Evolutionary conservation across 805 yeast genomes (phyloP).

Genomic region (Metschnikowia sp.): DNA sequence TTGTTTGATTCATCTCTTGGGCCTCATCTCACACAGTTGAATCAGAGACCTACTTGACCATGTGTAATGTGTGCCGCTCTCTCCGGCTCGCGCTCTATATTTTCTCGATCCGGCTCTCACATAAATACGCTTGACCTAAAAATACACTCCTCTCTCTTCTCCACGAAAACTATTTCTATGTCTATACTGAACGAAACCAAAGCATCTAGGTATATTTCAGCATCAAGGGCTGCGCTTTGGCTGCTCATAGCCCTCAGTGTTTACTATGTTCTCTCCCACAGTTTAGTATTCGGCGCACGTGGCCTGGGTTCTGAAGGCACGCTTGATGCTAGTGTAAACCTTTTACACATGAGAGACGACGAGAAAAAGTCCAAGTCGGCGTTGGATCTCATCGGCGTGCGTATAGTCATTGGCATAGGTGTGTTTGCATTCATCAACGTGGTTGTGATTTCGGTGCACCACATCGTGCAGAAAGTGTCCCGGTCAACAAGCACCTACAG

Average conservation of each 20-base stretch:
- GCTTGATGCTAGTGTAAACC: neutral
- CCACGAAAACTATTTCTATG: neutral
- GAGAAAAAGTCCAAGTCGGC: slow-evolving; percentile 4
- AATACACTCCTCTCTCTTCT: slow-evolving; percentile 2
- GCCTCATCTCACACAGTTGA: too few species aligned
- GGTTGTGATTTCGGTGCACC: slow-evolving; percentile 37
- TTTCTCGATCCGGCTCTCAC: slow-evolving; percentile 4
- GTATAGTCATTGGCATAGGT: slow-evolving; percentile 32
- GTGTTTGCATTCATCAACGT: slow-evolving; percentile 35
- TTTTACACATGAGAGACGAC: slow-evolving; percentile 3
- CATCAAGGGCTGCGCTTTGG: too few species aligned
- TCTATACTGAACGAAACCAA: too few species aligned
- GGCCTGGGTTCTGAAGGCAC: neutral
- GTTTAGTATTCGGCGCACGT: neutral
- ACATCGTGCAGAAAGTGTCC: slow-evolving; percentile 29
- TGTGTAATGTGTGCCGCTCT: neutral
- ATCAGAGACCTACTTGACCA: too few species aligned
- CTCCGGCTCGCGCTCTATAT: neutral
- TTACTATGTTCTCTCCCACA: neutral
- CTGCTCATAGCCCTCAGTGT: neutral
- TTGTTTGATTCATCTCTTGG: too few species aligned
- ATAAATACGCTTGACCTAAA: slow-evolving; percentile 1
- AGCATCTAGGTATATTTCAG: too few species aligned
- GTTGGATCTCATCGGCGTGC: slow-evolving; percentile 21
- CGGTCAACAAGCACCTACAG: slow-evolving; percentile 30